phyloP scores from a whole-genome alignment of 805 yeast genomes.

The Candida tammaniensis region DNA sequence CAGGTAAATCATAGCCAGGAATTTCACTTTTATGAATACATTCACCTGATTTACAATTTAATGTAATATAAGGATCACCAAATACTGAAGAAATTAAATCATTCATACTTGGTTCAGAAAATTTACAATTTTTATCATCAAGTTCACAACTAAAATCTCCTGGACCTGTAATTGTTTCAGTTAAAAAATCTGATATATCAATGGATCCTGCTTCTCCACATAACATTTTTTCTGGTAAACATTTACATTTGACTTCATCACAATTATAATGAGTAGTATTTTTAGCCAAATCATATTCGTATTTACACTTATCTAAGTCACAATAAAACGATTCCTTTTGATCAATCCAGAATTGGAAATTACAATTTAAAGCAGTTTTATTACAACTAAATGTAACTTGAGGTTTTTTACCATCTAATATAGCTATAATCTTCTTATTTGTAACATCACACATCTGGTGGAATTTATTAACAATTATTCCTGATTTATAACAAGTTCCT shows the following conservation, averaged over 20 bases:
- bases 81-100: constrained; percentile 85
- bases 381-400: constrained; percentile 92
- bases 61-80: constrained; percentile 89
- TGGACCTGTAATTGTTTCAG: constrained; percentile 89
- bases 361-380: constrained; percentile 60
- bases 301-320: constrained; percentile 71
- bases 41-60: constrained; percentile 82
- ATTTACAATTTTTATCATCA: constrained; percentile 58
- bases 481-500: constrained; percentile 89
- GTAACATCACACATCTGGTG: constrained; percentile 96
- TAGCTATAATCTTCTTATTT: constrained; percentile 76
- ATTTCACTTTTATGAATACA: constrained; percentile 90
- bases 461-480: constrained; percentile 73
- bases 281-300: constrained; percentile 55
- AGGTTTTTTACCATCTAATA: constrained; percentile 77
- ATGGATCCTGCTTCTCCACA: constrained; percentile 95
- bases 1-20: constrained; percentile 83
- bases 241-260: constrained; percentile 74
- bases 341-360: constrained; percentile 96
- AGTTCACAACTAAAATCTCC: constrained; percentile 87
- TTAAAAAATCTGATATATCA: constrained; percentile 88
- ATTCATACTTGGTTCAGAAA: constrained; percentile 95
- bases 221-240: constrained; percentile 88
- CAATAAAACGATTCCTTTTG: constrained; percentile 88
- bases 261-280: constrained; percentile 80